A percentile compares a stretch with the other conserved stretches of the same genome.
These are phyloP conservation scores for Aspergillus neoniger DNA, from an alignment of 2,329 filamentous ascomycete species.

Conservation along the genomic window DNA sequence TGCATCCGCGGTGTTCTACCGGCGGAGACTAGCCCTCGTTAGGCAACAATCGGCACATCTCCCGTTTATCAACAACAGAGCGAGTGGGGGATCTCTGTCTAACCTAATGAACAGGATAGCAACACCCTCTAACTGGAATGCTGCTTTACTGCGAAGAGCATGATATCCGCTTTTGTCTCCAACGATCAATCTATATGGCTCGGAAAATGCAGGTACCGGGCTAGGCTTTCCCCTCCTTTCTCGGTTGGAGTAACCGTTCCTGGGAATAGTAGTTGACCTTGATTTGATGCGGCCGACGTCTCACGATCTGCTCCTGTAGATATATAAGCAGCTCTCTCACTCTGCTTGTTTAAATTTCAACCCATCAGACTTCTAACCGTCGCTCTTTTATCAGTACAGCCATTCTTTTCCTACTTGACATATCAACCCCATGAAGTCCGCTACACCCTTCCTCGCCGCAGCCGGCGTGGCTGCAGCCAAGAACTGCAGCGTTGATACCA, in stretches of 20 bases:
- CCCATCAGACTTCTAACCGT: background rate
- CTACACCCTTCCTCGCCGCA: background rate
- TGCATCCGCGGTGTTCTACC: background rate
- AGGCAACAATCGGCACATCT: background rate
- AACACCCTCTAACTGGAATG: background rate
- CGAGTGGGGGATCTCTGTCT: background rate
- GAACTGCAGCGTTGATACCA: slow-evolving; percentile 6
- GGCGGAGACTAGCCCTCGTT: slow-evolving; percentile 6
- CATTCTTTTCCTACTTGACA: background rate
- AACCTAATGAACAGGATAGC: background rate
- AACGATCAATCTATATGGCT: background rate
- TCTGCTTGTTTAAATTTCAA: background rate
- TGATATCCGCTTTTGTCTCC: background rate
- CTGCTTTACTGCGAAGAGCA: background rate
- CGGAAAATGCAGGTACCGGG: background rate
- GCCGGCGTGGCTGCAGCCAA: slow-evolving; percentile 5
- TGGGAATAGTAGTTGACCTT: background rate
- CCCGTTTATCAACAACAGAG: background rate
- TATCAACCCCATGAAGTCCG: background rate
- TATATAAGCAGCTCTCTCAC: background rate
- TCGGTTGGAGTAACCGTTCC: background rate
- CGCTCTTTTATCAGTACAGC: background rate
- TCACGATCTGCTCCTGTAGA: background rate
- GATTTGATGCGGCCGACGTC: background rate
- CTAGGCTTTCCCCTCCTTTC: background rate